Conservation (phyloP, 2,329 filamentous ascomycete species). For the Diaporthe vaccinii region DNA sequence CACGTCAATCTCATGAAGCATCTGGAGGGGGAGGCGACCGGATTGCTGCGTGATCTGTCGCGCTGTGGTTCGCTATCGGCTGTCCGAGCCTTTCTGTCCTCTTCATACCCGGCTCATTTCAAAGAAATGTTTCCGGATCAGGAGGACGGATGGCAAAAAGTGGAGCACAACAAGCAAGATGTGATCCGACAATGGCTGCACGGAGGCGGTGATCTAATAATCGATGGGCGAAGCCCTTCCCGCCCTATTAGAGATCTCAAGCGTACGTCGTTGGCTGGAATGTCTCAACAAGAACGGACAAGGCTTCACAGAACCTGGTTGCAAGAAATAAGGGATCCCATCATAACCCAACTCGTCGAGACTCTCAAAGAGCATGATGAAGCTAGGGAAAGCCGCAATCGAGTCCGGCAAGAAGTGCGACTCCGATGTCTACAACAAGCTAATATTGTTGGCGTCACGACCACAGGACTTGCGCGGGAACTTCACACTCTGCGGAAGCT, state of each 20-base stretch:
- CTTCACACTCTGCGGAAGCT: slow-evolving; percentile 63
- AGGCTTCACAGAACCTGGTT: slow-evolving; percentile 50
- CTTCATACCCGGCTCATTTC: not conserved
- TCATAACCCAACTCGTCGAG: slow-evolving; percentile 38
- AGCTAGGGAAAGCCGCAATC: not conserved
- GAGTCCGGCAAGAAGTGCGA: slow-evolving; percentile 49
- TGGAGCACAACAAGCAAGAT: slow-evolving; percentile 4
- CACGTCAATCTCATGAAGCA: not conserved
- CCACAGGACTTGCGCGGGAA: slow-evolving; percentile 68
- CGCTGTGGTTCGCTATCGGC: not conserved
- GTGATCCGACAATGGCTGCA: slow-evolving; percentile 44
- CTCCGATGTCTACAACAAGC: slow-evolving; percentile 55
- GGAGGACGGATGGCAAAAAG: slow-evolving; percentile 41
- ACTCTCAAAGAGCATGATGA: slow-evolving; percentile 40
- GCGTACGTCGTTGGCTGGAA: slow-evolving; percentile 38
- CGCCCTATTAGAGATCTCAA: not conserved
- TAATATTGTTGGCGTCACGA: slow-evolving; percentile 71
- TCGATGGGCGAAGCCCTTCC: not conserved
- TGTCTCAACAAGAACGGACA: slow-evolving; percentile 46
- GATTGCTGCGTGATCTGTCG: not conserved
- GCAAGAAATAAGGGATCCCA: slow-evolving; percentile 44
- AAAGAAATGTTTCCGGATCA: not conserved
- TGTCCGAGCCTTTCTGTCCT: not conserved
- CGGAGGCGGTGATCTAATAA: slow-evolving; percentile 7
- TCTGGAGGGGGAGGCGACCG: not conserved